Percentiles rank a stretch among this genome's conserved stretches.
These are phyloP conservation scores for Castanopsis chinensis DNA, from an alignment of 306 rosid genomes.

Conservation along the genomic window DNA sequence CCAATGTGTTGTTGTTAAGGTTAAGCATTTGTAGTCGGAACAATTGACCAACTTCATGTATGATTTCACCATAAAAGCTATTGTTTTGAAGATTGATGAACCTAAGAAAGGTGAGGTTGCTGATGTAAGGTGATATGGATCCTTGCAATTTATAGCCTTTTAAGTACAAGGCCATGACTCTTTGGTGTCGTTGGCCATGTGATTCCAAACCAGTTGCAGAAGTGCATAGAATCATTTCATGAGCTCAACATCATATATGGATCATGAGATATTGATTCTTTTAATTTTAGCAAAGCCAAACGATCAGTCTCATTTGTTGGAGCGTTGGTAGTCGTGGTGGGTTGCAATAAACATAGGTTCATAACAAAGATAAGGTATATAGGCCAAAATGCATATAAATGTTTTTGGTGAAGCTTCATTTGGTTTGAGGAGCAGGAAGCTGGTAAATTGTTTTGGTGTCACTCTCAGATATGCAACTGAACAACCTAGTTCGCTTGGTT, in stretches of 20 bases:
- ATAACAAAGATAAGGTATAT: not conserved
- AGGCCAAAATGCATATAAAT: not conserved
- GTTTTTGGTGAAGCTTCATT: slow-evolving; percentile 6
- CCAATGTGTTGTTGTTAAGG: not conserved
- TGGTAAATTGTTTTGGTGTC: not conserved
- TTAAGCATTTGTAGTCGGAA: slow-evolving; percentile 3
- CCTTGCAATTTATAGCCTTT: not conserved
- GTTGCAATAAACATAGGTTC: not conserved
- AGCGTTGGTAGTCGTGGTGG: not conserved
- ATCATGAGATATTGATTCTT: not conserved
- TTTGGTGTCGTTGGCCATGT: slow-evolving; percentile 13
- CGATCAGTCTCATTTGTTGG: not conserved
- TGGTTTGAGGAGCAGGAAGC: not conserved
- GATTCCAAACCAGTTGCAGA: no score
- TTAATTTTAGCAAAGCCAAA: slow-evolving; percentile 8
- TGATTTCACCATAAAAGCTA: slow-evolving; percentile 4
- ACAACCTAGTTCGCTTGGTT: no score
- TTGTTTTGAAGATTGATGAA: slow-evolving; percentile 7
- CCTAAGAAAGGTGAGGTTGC: slow-evolving; percentile 19
- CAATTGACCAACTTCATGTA: slow-evolving; percentile 10
- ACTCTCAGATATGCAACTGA: no score
- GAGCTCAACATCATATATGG: not conserved
- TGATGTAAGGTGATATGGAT: slow-evolving; percentile 16
- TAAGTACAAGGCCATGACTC: slow-evolving; percentile 2
- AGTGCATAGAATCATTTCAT: no score